These are phyloP conservation scores for Olyra latifolia DNA, from an alignment of 176 grass and related monocot genomes.

Conservation along the genomic window DNA sequence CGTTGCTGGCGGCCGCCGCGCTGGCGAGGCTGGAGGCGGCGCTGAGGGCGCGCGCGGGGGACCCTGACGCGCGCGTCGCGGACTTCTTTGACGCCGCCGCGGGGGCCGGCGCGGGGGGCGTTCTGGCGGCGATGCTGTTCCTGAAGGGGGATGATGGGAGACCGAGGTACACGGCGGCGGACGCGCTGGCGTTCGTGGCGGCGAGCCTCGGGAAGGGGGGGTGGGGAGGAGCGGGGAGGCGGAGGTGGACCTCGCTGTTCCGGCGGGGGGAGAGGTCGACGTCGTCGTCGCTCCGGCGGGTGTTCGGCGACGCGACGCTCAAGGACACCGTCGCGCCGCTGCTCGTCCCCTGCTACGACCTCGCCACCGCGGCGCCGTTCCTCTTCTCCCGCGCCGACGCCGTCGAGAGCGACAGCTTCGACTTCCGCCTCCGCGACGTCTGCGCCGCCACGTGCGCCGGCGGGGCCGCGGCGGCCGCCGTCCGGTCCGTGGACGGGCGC, in stretches of 20 bases:
- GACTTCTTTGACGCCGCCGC: slow-evolving; percentile 81
- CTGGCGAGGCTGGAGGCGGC: slow-evolving; percentile 62
- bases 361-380: slow-evolving; percentile 63
- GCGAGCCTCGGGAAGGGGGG: slow-evolving; percentile 30
- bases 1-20: slow-evolving; percentile 49
- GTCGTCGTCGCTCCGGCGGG: slow-evolving; percentile 15
- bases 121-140: slow-evolving; percentile 78
- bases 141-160: slow-evolving; percentile 40
- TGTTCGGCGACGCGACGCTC: slow-evolving; percentile 76
- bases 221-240: neutral
- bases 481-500: slow-evolving; percentile 46
- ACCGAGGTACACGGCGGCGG: slow-evolving; percentile 49
- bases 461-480: neutral
- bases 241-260: slow-evolving; percentile 36
- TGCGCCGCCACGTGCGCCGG: slow-evolving; percentile 77
- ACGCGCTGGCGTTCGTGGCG: slow-evolving; percentile 58
- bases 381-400: slow-evolving; percentile 96
- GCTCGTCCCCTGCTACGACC: slow-evolving; percentile 86
- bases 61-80: slow-evolving; percentile 45
- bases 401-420: slow-evolving; percentile 79
- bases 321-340: slow-evolving; percentile 78
- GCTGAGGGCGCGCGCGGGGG: slow-evolving; percentile 41
- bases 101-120: slow-evolving; percentile 52
- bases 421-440: slow-evolving; percentile 86
- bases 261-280: neutral